A percentile compares a stretch with the other conserved stretches of the same genome.
These are phyloP conservation scores for Phytophthora kernoviae DNA, from an alignment of 352 stramenopile species.

Conservation along the genomic window DNA sequence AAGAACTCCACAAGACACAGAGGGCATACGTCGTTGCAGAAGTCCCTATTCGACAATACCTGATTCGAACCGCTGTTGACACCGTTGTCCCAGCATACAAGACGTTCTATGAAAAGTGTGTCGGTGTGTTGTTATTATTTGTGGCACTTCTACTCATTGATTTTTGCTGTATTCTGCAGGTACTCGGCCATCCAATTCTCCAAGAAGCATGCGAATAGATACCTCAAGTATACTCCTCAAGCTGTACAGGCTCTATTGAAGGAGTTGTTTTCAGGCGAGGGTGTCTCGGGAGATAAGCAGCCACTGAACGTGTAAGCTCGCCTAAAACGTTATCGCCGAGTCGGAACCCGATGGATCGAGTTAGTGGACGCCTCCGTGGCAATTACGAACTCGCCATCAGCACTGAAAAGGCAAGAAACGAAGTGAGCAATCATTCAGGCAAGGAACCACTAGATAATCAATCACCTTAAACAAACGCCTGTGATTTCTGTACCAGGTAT, in stretches of 20 bases:
- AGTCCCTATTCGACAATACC: constrained; percentile 75
- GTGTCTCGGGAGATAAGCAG: constrained; percentile 19
- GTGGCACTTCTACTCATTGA: constrained; percentile 5
- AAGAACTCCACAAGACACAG: constrained; percentile 72
- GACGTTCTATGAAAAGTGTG: constrained; percentile 91
- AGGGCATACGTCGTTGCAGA: constrained; percentile 88
- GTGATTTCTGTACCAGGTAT: constrained; percentile 78
- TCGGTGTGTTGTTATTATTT: background rate
- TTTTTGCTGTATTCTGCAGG: constrained; percentile 30
- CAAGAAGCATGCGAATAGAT: constrained; percentile 91
- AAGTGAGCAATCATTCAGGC: constrained; percentile 7
- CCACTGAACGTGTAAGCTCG: constrained; percentile 20
- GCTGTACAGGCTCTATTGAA: constrained; percentile 82
- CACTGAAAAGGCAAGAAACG: constrained; percentile 28
- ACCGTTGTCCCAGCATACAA: constrained; percentile 90
- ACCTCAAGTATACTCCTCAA: constrained; percentile 89
- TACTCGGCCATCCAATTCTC: constrained; percentile 92
- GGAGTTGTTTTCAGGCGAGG: constrained; percentile 79
- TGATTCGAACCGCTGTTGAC: constrained; percentile 85
- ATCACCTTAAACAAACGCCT: constrained; percentile 73
- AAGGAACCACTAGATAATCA: background rate
- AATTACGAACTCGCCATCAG: constrained; percentile 59
- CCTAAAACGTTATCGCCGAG: constrained; percentile 31
- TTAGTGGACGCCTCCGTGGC: constrained; percentile 84
- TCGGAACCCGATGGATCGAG: constrained; percentile 55